Conservation (phyloP, 176 grass and related monocot genomes). For the Neostapfia colusana region DNA sequence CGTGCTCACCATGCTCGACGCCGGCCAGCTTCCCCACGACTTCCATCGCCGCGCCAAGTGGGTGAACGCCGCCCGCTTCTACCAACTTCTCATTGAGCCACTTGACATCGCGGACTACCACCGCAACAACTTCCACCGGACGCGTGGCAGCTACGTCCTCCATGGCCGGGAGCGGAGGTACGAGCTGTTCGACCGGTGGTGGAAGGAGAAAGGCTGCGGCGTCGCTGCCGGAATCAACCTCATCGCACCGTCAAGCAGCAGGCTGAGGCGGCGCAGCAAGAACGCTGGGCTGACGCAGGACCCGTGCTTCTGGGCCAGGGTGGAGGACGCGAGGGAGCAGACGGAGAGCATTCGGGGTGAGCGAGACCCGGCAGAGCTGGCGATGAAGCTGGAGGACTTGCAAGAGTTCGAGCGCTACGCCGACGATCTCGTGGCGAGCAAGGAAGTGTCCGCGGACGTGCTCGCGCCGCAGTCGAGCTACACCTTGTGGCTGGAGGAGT, state of each 20-base stretch:
- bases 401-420: constrained; percentile 67
- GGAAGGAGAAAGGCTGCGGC: constrained; percentile 42
- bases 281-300: constrained; percentile 91
- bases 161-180: constrained; percentile 81
- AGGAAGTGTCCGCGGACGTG: constrained; percentile 83
- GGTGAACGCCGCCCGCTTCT: constrained; percentile 89
- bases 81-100: constrained; percentile 90
- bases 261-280: constrained; percentile 59
- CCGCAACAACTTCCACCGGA: constrained; percentile 54
- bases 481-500: constrained; percentile 66
- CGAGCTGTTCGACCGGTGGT: constrained; percentile 91
- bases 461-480: constrained; percentile 88
- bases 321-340: constrained; percentile 71
- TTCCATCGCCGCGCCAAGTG: constrained; percentile 86
- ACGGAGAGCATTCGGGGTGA: constrained; percentile 40
- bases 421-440: constrained; percentile 56
- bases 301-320: constrained; percentile 92
- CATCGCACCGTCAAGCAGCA: neutral
- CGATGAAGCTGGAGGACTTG: constrained; percentile 40
- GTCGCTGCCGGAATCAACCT: neutral
- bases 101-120: constrained; percentile 91
- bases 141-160: constrained; percentile 60
- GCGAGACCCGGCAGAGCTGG: constrained; percentile 25
- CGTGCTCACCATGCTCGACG: constrained; percentile 78
- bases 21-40: constrained; percentile 73